These are phyloP conservation scores for Termitomyces heimii DNA, from an alignment of 768 basidiomycete species.

Conservation along the genomic window DNA sequence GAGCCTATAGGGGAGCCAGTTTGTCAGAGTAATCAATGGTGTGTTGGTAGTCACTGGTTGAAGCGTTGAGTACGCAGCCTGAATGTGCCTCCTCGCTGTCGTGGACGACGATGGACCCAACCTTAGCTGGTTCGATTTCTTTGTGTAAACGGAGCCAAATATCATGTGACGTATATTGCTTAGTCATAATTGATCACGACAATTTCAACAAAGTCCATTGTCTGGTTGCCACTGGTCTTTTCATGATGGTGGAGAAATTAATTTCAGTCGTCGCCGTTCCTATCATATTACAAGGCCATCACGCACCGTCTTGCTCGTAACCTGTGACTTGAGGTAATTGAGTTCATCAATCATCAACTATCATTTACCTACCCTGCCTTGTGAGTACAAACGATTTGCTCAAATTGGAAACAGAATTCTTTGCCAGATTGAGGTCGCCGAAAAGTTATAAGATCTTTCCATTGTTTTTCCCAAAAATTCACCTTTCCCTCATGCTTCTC, in stretches of 20 bases:
- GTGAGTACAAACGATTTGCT: conserved; percentile 36
- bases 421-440: conserved; percentile 26
- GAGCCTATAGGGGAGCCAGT: conserved; percentile 12
- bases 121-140: conserved; percentile 27
- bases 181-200: conserved; percentile 11
- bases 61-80: conserved; percentile 9
- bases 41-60: conserved; percentile 11
- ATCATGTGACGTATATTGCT: conserved; percentile 12
- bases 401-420: conserved; percentile 40
- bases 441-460: conserved; percentile 15
- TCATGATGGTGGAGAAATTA: conserved; percentile 18
- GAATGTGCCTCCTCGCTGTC: conserved; percentile 15
- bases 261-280: background rate
- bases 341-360: background rate
- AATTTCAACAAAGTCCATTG: conserved; percentile 11
- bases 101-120: conserved; percentile 19
- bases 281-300: conserved; percentile 1
- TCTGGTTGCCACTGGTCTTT: conserved; percentile 10
- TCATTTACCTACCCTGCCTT: background rate
- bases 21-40: background rate
- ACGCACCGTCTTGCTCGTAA: background rate
- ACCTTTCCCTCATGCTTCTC: conserved; percentile 37
- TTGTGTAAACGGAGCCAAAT: conserved; percentile 27
- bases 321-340: background rate
- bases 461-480: background rate